Evolutionary conservation across 106 monocot genomes (phyloP).

Genomic region (Posidonia australis): DNA sequence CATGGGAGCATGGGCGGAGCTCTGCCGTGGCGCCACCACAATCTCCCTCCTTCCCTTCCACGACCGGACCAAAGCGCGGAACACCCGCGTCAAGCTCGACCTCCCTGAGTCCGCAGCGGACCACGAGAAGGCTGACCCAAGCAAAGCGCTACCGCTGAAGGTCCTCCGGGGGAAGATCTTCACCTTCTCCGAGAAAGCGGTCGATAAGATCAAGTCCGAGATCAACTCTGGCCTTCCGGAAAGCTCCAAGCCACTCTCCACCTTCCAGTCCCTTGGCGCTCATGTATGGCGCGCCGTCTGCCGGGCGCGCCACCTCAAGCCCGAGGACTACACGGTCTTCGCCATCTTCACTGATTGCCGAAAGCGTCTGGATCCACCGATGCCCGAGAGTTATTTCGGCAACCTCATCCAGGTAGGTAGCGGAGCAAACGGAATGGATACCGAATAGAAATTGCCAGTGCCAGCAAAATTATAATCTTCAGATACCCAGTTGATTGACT

Average conservation of each 20-base stretch:
- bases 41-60: slow-evolving; percentile 42
- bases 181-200: slow-evolving; percentile 43
- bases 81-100: slow-evolving; percentile 35
- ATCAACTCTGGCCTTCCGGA: slow-evolving; percentile 32
- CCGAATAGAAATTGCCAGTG: too few relatives aligned
- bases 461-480: too few relatives aligned
- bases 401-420: slow-evolving; percentile 92
- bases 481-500: too few relatives aligned
- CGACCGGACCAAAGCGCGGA: slow-evolving; percentile 57
- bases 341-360: slow-evolving; percentile 89
- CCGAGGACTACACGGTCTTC: slow-evolving; percentile 61
- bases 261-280: slow-evolving; percentile 80
- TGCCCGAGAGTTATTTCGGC: slow-evolving; percentile 68
- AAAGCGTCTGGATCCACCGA: slow-evolving; percentile 45
- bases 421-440: too few relatives aligned
- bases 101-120: slow-evolving; percentile 56
- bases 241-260: slow-evolving; percentile 52
- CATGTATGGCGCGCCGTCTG: slow-evolving; percentile 73
- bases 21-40: slow-evolving; percentile 25
- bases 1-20: slow-evolving; percentile 81
- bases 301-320: slow-evolving; percentile 56
- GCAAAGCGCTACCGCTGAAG: slow-evolving; percentile 24
- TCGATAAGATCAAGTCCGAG: slow-evolving; percentile 44
- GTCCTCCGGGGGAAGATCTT: slow-evolving; percentile 60
- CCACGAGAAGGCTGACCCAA: slow-evolving; percentile 77